Evolutionary conservation across 1,139 yeast species (phyloP), one percentile per base, ranked within the genome.

Genomic region (Hyphopichia khmerensis): DNA sequence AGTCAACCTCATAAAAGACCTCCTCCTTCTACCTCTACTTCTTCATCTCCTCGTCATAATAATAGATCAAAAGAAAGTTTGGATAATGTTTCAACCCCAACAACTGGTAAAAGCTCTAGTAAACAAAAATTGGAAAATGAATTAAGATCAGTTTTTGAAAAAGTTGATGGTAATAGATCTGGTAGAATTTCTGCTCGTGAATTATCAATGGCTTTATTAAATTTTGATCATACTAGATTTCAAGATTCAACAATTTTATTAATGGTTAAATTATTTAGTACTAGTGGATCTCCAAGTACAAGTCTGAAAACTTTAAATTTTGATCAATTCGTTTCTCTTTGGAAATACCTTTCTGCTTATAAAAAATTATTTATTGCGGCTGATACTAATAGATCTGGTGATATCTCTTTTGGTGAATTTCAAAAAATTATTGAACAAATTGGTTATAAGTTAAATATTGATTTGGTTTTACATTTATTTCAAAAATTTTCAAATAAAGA

Each of bases 321-420:
- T 51, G 82, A 77, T 40, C 91, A 85, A 60, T 85, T 85, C 58
- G 84, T 79, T 39, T 80, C 83, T 45, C 67, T 84, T 40, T 84
- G 90, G 89, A 79, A 83, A 55, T 84, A 84, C 52, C 67, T 84
- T 39, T 72, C 82, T n/a, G 86, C 86, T 42, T 84, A 87, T 78
- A 77, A 84, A 46, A 82, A 80, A 56, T 70, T 83, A 13, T 84
- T 84, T 54, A 73, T 80, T 38, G 77, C 77, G 51, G 87, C 83
- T 40, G 93, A 85, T 54, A 57, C 71, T 29, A 79, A 83, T 60
- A 69, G 69, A 44, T 79, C 81, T 35, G 84, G 84, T 1, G 81
- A 77, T 48, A 82, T 85, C 36, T 77, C 85, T 11, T 78, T 80
- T 54, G 83, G 83, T 21, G 91, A 85, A 59, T 84, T 79, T 57